Evolutionary conservation across 805 yeast genomes (phyloP), one percentile per base, ranked within the genome.

Genomic region (Metschnikowia cubensis): DNA sequence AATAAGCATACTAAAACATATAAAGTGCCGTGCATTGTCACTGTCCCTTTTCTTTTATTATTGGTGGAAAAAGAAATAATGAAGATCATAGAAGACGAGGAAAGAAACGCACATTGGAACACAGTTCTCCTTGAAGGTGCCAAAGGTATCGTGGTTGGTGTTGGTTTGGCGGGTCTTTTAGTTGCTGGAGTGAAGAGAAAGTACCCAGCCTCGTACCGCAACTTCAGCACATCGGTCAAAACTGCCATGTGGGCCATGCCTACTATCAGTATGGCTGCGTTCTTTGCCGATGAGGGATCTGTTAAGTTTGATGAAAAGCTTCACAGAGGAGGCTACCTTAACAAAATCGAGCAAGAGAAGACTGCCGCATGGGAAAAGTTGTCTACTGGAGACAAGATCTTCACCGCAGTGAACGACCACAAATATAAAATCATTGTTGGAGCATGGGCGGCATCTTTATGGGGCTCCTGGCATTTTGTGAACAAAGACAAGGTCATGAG

Each of bases 371-470:
- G 87, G 85, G 66, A 76, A 20, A 56, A 67, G 3, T 62, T 84
- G 50, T 68, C 85, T 2, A 35, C 67, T 1, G 59, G 68, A 6
- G 84, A 84, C 40, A 82, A 82, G 63, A 32, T 71, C 2, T 67
- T 82, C 41, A 80, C 80, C 49, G 63, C 73, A 37, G 66, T 80
- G 31, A 69, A 77, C 39, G 77, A 72, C 49, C 73, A 83, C 70
- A 85, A 84, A 64, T 87, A 86, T 66, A 77, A 78, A 63, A 76
- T 85, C 56, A 82, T 87, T 56, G 79, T 84, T 18, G 83, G 81
- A 49, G 77, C 85, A 7, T 87, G 96, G 96, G 90, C 88, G 4
- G 86, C 82, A 20, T 84, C 92, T 3, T 68, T 87, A 73, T 87
- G 77, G 57, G 96, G 90, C 1, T 85, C 95, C 4, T 89, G 92